Conservation (phyloP, 78 protist species). For the Dictyostelium citrinum region DNA sequence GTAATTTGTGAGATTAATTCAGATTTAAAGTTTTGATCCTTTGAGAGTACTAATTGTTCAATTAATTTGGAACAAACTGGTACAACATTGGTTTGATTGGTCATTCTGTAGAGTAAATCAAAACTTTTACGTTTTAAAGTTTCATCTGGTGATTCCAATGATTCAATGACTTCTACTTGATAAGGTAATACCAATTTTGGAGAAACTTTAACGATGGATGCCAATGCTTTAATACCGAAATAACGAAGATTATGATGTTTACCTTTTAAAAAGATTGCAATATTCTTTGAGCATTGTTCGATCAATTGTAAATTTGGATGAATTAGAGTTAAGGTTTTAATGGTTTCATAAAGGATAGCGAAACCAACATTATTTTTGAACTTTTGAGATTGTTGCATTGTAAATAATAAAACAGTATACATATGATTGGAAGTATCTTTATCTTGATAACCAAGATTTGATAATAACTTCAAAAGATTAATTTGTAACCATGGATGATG, state of each 20-base stretch:
- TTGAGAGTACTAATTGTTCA: conserved; percentile 37
- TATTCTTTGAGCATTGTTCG: conserved; percentile 79
- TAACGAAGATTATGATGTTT: conserved; percentile 89
- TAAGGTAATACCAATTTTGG: conserved; percentile 88
- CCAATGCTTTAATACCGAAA: conserved; percentile 90
- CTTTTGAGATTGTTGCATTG: conserved; percentile 83
- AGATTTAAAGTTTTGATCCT: conserved; percentile 72
- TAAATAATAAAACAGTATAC: conserved; percentile 83
- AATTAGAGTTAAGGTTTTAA: conserved; percentile 89
- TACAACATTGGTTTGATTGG: conserved; percentile 87
- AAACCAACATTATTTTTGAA: conserved; percentile 87
- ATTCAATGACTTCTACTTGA: conserved; percentile 93
- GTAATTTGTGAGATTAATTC: conserved; percentile 82
- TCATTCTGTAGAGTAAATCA: conserved; percentile 92
- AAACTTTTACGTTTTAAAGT: conserved; percentile 87
- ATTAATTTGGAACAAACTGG: conserved; percentile 83
- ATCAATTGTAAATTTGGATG: conserved; percentile 85
- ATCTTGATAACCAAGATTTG: conserved; percentile 83
- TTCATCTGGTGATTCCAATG: conserved; percentile 93
- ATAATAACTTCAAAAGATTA: conserved; percentile 87
- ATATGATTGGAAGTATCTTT: conserved; percentile 38
- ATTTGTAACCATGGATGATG: conserved; percentile 98
- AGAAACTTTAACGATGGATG: conserved; percentile 70
- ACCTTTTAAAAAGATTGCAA: conserved; percentile 82
- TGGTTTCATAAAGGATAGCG: conserved; percentile 92